Percentiles rank a stretch among this genome's conserved stretches.
Evolutionary conservation across 495 filamentous ascomycete species (phyloP).

Genomic region (Penicillium longicatenatum): DNA sequence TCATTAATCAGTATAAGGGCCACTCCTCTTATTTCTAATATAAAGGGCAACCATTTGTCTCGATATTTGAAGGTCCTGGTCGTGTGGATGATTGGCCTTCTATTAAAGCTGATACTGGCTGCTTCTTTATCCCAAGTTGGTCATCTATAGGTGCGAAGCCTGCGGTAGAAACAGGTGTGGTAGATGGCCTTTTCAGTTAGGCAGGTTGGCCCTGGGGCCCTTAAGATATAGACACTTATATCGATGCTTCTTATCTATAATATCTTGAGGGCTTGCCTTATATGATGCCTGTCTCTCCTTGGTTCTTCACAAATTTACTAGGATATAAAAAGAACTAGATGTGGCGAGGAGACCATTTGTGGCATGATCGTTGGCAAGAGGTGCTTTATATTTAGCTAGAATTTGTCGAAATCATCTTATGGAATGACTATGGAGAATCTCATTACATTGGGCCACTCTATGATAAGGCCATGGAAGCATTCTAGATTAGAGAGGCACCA

Average conservation of each 20-base stretch:
- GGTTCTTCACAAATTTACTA: conserved; percentile 73
- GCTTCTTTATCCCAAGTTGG: background rate
- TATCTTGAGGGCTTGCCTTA: conserved; percentile 60
- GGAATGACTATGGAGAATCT: background rate
- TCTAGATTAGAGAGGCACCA: conserved; percentile 49
- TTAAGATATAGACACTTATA: background rate
- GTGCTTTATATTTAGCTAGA: conserved; percentile 66
- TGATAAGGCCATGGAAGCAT: conserved; percentile 29
- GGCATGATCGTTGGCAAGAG: conserved; percentile 74
- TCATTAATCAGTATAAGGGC: background rate
- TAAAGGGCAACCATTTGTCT: background rate
- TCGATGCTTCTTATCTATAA: conserved; percentile 4
- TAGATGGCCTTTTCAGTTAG: background rate
- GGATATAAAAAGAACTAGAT: conserved; percentile 75
- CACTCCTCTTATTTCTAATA: background rate
- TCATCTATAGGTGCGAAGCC: background rate
- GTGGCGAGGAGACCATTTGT: conserved; percentile 68
- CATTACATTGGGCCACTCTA: conserved; percentile 53
- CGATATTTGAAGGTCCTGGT: background rate
- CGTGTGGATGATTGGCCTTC: background rate
- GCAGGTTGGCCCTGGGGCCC: background rate
- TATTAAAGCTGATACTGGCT: background rate
- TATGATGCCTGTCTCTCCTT: conserved; percentile 80
- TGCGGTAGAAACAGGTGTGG: background rate
- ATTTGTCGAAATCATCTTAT: conserved; percentile 53